A percentile compares a stretch with the other conserved stretches of the same genome.
Evolutionary conservation across 1,284 basidiomycete species (phyloP).

Genomic region (Coniferiporia sulphurascens): DNA sequence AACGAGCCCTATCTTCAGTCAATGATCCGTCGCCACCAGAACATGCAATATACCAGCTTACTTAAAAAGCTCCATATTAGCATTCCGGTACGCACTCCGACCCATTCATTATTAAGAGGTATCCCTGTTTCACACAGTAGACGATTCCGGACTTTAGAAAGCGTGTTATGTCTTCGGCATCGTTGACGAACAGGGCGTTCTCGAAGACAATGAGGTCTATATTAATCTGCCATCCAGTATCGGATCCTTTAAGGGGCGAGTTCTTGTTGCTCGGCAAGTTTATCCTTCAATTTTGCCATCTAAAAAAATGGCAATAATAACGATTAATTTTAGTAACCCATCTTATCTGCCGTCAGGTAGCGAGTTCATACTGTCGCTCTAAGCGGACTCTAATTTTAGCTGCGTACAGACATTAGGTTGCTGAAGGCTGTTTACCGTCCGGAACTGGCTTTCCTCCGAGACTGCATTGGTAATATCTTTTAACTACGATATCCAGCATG

Average conservation of each 20-base stretch:
- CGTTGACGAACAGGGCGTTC: constrained; percentile 23
- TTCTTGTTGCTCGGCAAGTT: constrained; percentile 21
- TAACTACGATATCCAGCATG: not conserved
- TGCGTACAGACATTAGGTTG: constrained; percentile 23
- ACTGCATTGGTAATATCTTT: constrained; percentile 24
- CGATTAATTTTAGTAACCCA: constrained; percentile 19
- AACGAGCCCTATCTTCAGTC: constrained; percentile 23
- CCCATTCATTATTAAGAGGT: not conserved
- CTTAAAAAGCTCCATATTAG: constrained; percentile 24
- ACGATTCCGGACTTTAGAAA: constrained; percentile 13
- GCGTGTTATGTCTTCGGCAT: constrained; percentile 25
- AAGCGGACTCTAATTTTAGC: not conserved
- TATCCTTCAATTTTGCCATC: not conserved
- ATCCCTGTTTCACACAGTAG: not conserved
- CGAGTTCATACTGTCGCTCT: not conserved
- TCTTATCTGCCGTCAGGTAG: constrained; percentile 22
- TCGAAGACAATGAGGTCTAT: constrained; percentile 25
- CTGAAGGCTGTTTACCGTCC: constrained; percentile 23
- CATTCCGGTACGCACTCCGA: constrained; percentile 20
- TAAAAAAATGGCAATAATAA: not conserved
- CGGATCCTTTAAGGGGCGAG: constrained; percentile 20
- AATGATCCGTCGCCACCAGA: constrained; percentile 19
- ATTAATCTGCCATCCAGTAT: constrained; percentile 23
- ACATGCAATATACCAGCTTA: constrained; percentile 16
- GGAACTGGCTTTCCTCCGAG: constrained; percentile 19